Base-by-base conservation (phyloP, 768 basidiomycete genomes). In the Porpolomopsis calyptriformis region DNA sequence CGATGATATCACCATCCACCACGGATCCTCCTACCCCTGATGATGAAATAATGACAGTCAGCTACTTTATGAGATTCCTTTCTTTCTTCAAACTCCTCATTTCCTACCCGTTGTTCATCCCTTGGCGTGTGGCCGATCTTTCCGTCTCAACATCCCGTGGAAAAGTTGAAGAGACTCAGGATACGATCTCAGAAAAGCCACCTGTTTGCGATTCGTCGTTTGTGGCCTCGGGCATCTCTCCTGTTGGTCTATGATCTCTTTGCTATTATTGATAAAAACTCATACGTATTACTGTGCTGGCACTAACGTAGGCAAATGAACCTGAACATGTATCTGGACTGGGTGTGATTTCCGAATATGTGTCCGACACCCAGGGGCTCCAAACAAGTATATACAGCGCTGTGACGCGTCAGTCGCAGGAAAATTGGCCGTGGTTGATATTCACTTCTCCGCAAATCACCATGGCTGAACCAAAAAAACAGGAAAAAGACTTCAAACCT, bases 391-490 rank as follows among this genome's bases (percentile, higher is more conserved):
- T 56, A 69, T 76, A 77, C 55, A 74, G 65, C 54, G 64, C 64
- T 69, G 69, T 69, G 76, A 80, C 80, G 80, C 79, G 78, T 80
- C 76, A 79, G 46, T 63, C 54, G 52, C 35, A 25, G 53, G 62
- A n/a, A 22, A n/a, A 34, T 16, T 67, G 64, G 57, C 53, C 52
- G 45, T 48, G 39, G 49, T 19, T 51, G 39, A 53, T 52, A 25
- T 53, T 66, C 57, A 64, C 61, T 60, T 64, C 61, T 59, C 57
- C 54, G 57, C 57, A 45, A 46, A 69, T 68, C 63, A 73, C 63
- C 56, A 88, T 87, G 85, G 71, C 84, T 34, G 86, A 88, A 53
- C 74, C 77, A 63, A 82, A 80, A 68, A 85, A 86, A 64, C 82
- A 87, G 64, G 86, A 89, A 60, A 82, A 77, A 60, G 93, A 97